A percentile compares a stretch with the other conserved stretches of the same genome.
These are phyloP conservation scores for Cordyceps javanica DNA, from an alignment of 2,329 filamentous ascomycete species.

Conservation along the genomic window DNA sequence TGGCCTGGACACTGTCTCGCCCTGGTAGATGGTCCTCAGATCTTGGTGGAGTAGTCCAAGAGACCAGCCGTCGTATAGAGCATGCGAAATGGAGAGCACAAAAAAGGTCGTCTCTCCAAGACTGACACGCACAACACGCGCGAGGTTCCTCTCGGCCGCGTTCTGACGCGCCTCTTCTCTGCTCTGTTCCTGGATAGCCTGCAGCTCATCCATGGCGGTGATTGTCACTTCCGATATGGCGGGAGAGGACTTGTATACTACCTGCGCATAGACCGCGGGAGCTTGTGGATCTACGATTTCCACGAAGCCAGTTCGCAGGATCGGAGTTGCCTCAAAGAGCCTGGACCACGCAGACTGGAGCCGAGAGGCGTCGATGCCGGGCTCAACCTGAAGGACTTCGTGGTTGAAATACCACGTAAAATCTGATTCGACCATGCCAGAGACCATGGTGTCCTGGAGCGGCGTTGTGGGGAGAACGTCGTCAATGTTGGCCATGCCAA, in stretches of 20 bases:
- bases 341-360: conserved; percentile 56
- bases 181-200: conserved; percentile 17
- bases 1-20: conserved; percentile 34
- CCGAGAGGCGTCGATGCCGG: conserved; percentile 45
- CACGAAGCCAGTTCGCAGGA: conserved; percentile 69
- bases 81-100: conserved; percentile 72
- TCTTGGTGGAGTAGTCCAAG: conserved; percentile 67
- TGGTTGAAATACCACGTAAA: conserved; percentile 81
- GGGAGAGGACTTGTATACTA: conserved; percentile 28
- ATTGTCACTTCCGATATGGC: conserved; percentile 21
- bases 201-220: conserved; percentile 27
- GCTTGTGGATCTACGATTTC: conserved; percentile 57
- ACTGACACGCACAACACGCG: conserved; percentile 42
- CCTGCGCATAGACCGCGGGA: conserved; percentile 43
- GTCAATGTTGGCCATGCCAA: conserved; percentile 35
- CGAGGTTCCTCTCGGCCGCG: conserved; percentile 34
- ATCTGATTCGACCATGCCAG: conserved; percentile 70
- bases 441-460: conserved; percentile 80
- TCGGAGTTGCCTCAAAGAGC: conserved; percentile 56
- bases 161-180: conserved; percentile 21
- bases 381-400: conserved; percentile 60
- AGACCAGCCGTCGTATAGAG: conserved; percentile 86
- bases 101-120: conserved; percentile 34
- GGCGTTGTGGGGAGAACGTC: conserved; percentile 68
- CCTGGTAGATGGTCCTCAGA: conserved; percentile 58